Percentiles rank a stretch among this genome's conserved stretches.
Evolutionary conservation across 805 yeast genomes (phyloP).

Genomic region (Zygotorulaspora sp.): DNA sequence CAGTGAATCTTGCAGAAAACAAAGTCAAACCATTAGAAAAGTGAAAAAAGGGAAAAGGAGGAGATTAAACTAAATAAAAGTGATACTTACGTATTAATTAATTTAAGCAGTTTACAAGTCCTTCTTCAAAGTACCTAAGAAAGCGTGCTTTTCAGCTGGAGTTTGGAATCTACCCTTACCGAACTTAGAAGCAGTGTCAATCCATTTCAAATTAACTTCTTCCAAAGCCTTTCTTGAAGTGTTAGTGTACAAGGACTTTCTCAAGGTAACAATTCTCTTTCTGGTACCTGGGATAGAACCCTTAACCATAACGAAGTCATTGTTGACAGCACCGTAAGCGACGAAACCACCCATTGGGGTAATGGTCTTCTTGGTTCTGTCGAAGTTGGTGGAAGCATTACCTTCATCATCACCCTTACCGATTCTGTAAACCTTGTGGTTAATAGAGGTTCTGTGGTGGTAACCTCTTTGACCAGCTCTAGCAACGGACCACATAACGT

Average conservation of each 20-base stretch:
- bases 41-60: constrained; percentile 6
- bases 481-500: constrained; percentile 99
- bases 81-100: not conserved
- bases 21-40: constrained; percentile 6
- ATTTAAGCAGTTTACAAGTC: constrained; percentile 54
- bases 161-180: constrained; percentile 99
- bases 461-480: constrained; percentile 99
- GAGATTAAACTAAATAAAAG: constrained; percentile 1
- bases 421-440: constrained; percentile 99
- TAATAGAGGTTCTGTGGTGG: constrained; percentile 99
- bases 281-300: constrained; percentile 99
- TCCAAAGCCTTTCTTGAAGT: constrained; percentile 97
- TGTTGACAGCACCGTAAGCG: constrained; percentile 96
- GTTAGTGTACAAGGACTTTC: constrained; percentile 97
- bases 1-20: constrained; percentile 40
- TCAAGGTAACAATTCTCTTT: constrained; percentile 98
- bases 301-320: constrained; percentile 95
- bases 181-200: constrained; percentile 99
- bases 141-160: constrained; percentile 99
- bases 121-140: constrained; percentile 99
- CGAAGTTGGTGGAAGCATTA: constrained; percentile 93
- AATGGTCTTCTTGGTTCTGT: constrained; percentile 99
- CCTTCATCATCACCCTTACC: constrained; percentile 95
- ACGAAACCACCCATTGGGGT: constrained; percentile 99
- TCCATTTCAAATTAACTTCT: constrained; percentile 97